Base-by-base conservation (phyloP, 495 filamentous ascomycete species). In the Chaetomium tenue region DNA sequence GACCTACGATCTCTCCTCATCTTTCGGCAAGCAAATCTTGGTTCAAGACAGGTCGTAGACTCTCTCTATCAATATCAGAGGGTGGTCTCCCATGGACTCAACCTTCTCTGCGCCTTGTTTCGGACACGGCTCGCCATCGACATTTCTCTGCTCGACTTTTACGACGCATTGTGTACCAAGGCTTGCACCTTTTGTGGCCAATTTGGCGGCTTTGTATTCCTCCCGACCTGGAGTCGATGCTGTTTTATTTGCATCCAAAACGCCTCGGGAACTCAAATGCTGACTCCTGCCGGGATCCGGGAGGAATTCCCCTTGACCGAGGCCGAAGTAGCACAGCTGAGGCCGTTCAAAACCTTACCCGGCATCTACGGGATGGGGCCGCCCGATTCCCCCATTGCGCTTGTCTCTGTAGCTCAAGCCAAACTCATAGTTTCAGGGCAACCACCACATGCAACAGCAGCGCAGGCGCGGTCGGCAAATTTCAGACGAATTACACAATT, bases 1-100 rank as follows among this genome's bases (percentile, higher is more conserved):
- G 76, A 79, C 65, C 76, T 79, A 56, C 55, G 66, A 64, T 77
- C 74, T 63, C 39, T 79, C 37, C 74, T 78, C 70, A 72, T 69
- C 30, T 72, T 78, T 68, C 73, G 77, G 69, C 77, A 77, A 68
- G 67, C 73, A 54, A 77, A 70, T 69, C 69, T 70, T 68, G 61
- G 60, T 52, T 71, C 70, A 65, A 74, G 75, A 75, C 67, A 70
- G 66, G 56, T 68, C 28, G 72, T 75, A 67, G 75, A 75, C 67
- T 74, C 69, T 58, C 69, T 78, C 65, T 61, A 63, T 12, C 56
- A 75, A 69, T 77, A 77, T 71, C 71, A 71, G 30, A 69, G 40
- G 58, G 71, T 74, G 55, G 70, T 70, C 68, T 69, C 66, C 39
- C 68, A 78, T 71, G 70, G 73, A 61, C 71, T 76, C 33, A 74